Percentiles rank a stretch among this genome's conserved stretches.
Evolutionary conservation across 2,329 filamentous ascomycete species (phyloP).

Genomic region (Talaromyces sp.): DNA sequence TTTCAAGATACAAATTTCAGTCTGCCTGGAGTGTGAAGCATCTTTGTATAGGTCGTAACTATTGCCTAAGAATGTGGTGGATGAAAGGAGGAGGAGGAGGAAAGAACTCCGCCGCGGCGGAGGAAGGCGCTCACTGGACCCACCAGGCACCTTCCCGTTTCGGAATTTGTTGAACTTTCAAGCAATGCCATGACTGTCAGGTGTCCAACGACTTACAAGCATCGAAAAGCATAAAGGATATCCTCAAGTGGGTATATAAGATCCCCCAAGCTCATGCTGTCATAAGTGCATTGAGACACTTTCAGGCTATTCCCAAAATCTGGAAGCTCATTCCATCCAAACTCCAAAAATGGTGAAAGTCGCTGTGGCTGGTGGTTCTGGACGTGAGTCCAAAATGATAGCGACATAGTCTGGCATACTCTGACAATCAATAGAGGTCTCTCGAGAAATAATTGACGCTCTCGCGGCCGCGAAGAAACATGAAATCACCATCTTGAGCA

Average conservation of each 20-base stretch:
- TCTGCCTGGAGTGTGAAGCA: not conserved
- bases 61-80: not conserved
- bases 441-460: conserved; percentile 1
- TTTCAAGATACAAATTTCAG: not conserved
- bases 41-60: not conserved
- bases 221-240: not conserved
- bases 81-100: not conserved
- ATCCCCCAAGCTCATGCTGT: not conserved
- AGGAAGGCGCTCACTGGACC: not conserved
- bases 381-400: not conserved
- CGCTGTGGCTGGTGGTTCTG: conserved; percentile 12
- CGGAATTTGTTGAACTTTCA: not conserved
- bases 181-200: not conserved
- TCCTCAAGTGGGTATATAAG: not conserved
- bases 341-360: conserved; percentile 6
- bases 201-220: not conserved
- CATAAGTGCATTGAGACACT: not conserved
- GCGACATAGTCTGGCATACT: not conserved
- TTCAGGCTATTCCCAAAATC: not conserved
- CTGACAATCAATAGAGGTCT: not conserved
- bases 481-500: conserved; percentile 1
- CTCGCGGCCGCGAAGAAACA: not conserved
- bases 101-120: conserved; percentile 10
- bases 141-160: not conserved
- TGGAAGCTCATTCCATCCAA: not conserved